phyloP scores from a whole-genome alignment of 2,329 filamentous ascomycete genomes.

The Lecanicillium sp. region DNA sequence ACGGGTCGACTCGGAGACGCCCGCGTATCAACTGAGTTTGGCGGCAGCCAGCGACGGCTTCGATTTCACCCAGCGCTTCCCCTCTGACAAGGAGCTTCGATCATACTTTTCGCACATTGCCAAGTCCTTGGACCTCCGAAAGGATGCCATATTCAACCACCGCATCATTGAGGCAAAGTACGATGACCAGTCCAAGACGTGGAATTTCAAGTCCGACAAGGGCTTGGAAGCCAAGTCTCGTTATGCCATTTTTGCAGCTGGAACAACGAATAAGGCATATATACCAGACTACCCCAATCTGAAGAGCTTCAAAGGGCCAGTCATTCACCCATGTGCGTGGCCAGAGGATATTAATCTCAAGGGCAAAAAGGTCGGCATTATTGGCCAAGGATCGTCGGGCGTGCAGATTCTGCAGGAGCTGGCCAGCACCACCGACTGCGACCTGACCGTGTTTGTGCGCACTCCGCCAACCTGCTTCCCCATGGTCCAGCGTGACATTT shows the following conservation, averaged over 20 bases:
- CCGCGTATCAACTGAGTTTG: constrained; percentile 27
- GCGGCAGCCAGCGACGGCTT: constrained; percentile 34
- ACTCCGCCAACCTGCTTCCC: constrained; percentile 52
- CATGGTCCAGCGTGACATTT: constrained; percentile 42
- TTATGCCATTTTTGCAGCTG: constrained; percentile 38
- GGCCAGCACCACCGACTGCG: constrained; percentile 24
- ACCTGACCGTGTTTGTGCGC: constrained; percentile 43
- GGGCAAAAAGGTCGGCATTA: constrained; percentile 22
- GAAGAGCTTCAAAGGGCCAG: constrained; percentile 18
- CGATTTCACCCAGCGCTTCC: constrained; percentile 34
- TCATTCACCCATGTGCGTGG: constrained; percentile 22
- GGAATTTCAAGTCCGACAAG: constrained; percentile 35
- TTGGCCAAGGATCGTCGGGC: constrained; percentile 23
- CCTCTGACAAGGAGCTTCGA: constrained; percentile 30
- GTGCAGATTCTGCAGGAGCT: constrained; percentile 22
- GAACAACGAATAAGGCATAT: constrained; percentile 36
- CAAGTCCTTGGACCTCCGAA: constrained; percentile 32
- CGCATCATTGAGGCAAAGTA: constrained; percentile 33
- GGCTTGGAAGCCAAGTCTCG: constrained; percentile 29
- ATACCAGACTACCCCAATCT: constrained; percentile 26
- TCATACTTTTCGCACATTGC: constrained; percentile 40
- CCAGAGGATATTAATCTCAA: constrained; percentile 13
- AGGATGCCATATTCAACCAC: constrained; percentile 35
- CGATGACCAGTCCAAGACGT: constrained; percentile 25
- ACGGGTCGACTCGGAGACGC: constrained; percentile 27